Base-by-base conservation (phyloP, 2,329 filamentous ascomycete genomes). In the Didymella pinodella region DNA sequence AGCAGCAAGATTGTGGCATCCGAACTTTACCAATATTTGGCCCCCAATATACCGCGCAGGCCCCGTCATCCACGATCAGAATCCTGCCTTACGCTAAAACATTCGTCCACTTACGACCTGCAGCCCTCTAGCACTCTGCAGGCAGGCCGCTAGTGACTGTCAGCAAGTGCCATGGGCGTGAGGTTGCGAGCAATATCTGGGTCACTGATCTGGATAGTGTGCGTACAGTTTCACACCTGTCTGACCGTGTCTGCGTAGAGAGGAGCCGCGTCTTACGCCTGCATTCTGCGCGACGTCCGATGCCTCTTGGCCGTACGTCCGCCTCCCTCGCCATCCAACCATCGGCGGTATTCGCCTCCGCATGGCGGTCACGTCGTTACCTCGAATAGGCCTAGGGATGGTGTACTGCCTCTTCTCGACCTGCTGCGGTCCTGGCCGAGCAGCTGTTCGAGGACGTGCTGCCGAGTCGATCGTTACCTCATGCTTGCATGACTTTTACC, bases 401-500 rank as follows among this genome's bases (percentile, higher is more conserved):
- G 62, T 66, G 53, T 48, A n/a, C 48, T 44, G 31, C 40, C 58
- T 62, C 53, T 54, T 51, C 26, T 64, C 47, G 36, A 65, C 25
- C 54, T 65, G 52, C 56, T 65, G 52, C 59, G 47, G 52, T 54
- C 57, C 45, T 56, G 62, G 45, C 62, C 60, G 60, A 59, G 64
- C 55, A 54, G 64, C 55, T 62, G 44, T 56, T 45, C 31, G 62
- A 58, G 44, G 54, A 56, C 51, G 54, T 56, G 51, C 43, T 57
- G 54, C 62, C 62, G 56, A 56, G 49, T 59, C 43, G 26, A 52
- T 63, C 43, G 48, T 57, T 54, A 48, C 48, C 52, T 61, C 58
- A 52, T 64, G 64, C 65, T 65, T 71, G 64, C 63, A 69, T 68
- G 57, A 64, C 49, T 59, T 67, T 64, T 60, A 61, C 64, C 59